These are phyloP conservation scores for Hymenoscyphus albidus DNA, from an alignment of 2,329 filamentous ascomycete species.

Conservation along the genomic window DNA sequence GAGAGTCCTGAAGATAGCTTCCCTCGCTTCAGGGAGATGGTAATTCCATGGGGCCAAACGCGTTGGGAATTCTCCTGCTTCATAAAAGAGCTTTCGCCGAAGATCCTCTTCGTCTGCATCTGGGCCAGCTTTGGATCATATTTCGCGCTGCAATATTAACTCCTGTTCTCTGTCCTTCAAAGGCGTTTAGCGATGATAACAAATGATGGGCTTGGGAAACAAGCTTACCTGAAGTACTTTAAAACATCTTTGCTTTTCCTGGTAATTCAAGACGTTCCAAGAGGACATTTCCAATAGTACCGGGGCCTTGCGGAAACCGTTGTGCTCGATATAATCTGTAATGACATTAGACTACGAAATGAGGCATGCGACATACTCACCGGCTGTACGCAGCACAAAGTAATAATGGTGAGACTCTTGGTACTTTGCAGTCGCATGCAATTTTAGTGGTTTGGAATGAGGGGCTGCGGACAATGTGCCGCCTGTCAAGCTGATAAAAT, in stretches of 20 bases:
- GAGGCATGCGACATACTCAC: background rate
- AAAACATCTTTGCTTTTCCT: conserved; percentile 7
- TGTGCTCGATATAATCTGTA: conserved; percentile 6
- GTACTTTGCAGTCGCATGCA: no score
- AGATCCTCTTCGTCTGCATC: conserved; percentile 9
- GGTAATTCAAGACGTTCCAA: conserved; percentile 10
- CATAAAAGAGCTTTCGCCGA: conserved; percentile 4
- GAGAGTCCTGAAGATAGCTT: conserved; percentile 7
- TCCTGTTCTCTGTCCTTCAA: conserved; percentile 6
- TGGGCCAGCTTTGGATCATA: conserved; percentile 7
- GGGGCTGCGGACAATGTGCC: background rate
- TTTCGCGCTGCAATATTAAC: conserved; percentile 8
- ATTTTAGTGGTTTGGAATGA: background rate
- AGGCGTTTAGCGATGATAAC: background rate
- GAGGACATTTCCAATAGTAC: conserved; percentile 6
- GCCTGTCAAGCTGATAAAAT: background rate
- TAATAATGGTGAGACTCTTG: no score
- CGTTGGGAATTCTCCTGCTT: background rate
- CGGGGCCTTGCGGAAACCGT: conserved; percentile 6
- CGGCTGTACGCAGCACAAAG: background rate
- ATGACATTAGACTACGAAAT: background rate
- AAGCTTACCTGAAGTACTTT: conserved; percentile 12
- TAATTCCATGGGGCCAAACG: conserved; percentile 6
- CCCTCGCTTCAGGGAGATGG: conserved; percentile 4
- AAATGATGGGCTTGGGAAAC: no score